These are phyloP conservation scores for Fusarium globosum DNA, from an alignment of 2,329 filamentous ascomycete genomes.

Conservation along the genomic window DNA sequence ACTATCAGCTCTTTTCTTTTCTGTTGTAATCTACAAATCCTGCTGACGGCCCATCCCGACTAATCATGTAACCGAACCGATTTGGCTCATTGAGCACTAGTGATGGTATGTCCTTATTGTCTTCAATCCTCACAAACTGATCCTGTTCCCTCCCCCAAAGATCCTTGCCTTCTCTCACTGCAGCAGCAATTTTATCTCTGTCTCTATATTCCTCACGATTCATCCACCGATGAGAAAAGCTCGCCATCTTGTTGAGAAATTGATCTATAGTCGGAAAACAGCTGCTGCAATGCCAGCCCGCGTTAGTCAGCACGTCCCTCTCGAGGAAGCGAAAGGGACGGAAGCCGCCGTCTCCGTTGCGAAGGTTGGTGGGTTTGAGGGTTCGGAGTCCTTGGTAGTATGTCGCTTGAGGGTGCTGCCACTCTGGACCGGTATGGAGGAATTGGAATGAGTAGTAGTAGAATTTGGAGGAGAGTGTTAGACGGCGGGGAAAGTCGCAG, in stretches of 20 bases:
- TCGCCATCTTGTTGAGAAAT: constrained; percentile 65
- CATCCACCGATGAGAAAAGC: constrained; percentile 65
- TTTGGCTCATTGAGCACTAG: constrained; percentile 55
- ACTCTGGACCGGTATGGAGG: constrained; percentile 53
- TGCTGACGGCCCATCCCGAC: constrained; percentile 58
- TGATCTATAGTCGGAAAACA: constrained; percentile 68
- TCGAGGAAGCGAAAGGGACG: constrained; percentile 54
- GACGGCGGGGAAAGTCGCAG: constrained; percentile 63
- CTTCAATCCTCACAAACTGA: constrained; percentile 59
- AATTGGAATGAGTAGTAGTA: constrained; percentile 70
- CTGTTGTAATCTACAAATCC: constrained; percentile 59
- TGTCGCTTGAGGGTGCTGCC: constrained; percentile 70
- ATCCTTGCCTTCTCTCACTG: constrained; percentile 63
- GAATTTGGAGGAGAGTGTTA: constrained; percentile 63
- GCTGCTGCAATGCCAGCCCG: constrained; percentile 71
- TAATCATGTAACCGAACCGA: constrained; percentile 57
- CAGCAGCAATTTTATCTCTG: constrained; percentile 59
- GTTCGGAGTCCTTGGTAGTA: constrained; percentile 59
- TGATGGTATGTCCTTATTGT: constrained; percentile 64
- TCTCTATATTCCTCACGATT: constrained; percentile 62
- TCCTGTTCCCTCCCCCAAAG: constrained; percentile 64
- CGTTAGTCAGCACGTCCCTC: constrained; percentile 58
- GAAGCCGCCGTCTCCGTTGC: constrained; percentile 57
- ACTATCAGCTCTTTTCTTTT: not conserved
- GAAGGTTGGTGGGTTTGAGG: constrained; percentile 64